Percentiles rank a stretch among this genome's conserved stretches.
These are phyloP conservation scores for Pseudocercospora vitis DNA, from an alignment of 2,329 filamentous ascomycete species.

Conservation along the genomic window DNA sequence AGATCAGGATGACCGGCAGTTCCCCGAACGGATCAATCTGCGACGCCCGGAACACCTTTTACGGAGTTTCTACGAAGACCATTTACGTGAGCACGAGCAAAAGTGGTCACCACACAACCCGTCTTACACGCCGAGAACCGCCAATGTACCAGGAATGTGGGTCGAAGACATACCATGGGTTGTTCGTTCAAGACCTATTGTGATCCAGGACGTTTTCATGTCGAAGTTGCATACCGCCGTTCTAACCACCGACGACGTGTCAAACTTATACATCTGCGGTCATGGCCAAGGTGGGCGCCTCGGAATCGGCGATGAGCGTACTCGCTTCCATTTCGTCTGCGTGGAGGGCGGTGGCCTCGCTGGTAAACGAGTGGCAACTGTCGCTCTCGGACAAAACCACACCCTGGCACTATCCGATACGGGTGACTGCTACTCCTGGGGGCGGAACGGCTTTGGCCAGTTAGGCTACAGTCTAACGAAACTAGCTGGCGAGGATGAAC, in stretches of 20 bases:
- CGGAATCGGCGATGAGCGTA: constrained; percentile 85
- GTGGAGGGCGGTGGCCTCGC: constrained; percentile 72
- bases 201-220: constrained; percentile 75
- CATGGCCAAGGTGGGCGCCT: constrained; percentile 87
- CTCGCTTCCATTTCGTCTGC: constrained; percentile 80
- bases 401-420: constrained; percentile 79
- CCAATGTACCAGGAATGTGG: constrained; percentile 33
- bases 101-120: constrained; percentile 43
- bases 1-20: constrained; percentile 94
- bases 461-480: constrained; percentile 78
- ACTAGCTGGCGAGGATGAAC: constrained; percentile 73
- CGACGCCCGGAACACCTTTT: constrained; percentile 76
- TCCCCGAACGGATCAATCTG: constrained; percentile 78
- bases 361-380: constrained; percentile 71
- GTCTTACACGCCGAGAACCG: constrained; percentile 23
- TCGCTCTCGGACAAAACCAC: constrained; percentile 89
- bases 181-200: constrained; percentile 68
- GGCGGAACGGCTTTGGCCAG: constrained; percentile 80
- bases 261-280: constrained; percentile 90
- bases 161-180: constrained; percentile 67
- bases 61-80: constrained; percentile 69
- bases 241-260: constrained; percentile 79
- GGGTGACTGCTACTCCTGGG: constrained; percentile 95
- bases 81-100: constrained; percentile 50
- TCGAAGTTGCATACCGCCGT: constrained; percentile 91